Evolutionary conservation across 345 rosid species (phyloP).

Genomic region (Leavenworthia alabamica): DNA sequence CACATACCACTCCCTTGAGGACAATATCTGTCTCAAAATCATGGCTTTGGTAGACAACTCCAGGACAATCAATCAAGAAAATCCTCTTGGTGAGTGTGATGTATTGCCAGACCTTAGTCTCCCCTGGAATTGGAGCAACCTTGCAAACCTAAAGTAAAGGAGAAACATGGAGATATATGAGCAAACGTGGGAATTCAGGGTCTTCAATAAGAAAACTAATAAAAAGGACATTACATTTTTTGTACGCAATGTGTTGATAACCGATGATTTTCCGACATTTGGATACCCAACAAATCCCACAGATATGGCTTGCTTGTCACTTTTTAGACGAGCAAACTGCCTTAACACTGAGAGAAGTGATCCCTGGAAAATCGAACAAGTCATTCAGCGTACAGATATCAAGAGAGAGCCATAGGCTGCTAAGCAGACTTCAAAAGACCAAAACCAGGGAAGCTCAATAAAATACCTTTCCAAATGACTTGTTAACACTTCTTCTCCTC

Average conservation of each 20-base stretch:
- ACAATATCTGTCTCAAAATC: constrained; percentile 91
- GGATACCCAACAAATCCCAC: constrained; percentile 98
- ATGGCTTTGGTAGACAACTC: constrained; percentile 85
- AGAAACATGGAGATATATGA: not conserved
- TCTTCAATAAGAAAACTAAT: not conserved
- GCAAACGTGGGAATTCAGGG: not conserved
- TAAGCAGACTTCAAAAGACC: not conserved
- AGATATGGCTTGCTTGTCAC: constrained; percentile 93
- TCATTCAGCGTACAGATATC: not conserved
- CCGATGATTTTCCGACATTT: constrained; percentile 96
- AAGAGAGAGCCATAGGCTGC: not conserved
- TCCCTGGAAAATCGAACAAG: constrained; percentile 48
- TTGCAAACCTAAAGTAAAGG: constrained; percentile 63
- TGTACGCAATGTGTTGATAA: constrained; percentile 85
- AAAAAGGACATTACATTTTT: constrained; percentile 61
- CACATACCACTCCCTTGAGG: constrained; percentile 89
- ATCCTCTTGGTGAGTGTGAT: constrained; percentile 87
- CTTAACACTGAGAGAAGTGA: constrained; percentile 85
- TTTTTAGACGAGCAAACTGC: constrained; percentile 82
- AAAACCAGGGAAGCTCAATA: not conserved
- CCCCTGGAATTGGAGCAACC: constrained; percentile 99
- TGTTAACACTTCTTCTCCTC: constrained; percentile 60
- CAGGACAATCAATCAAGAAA: constrained; percentile 93
- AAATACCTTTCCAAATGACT: constrained; percentile 89
- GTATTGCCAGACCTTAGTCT: constrained; percentile 97